Evolutionary conservation across 2,329 filamentous ascomycete species (phyloP).

Genomic region (Apiospora hydei): DNA sequence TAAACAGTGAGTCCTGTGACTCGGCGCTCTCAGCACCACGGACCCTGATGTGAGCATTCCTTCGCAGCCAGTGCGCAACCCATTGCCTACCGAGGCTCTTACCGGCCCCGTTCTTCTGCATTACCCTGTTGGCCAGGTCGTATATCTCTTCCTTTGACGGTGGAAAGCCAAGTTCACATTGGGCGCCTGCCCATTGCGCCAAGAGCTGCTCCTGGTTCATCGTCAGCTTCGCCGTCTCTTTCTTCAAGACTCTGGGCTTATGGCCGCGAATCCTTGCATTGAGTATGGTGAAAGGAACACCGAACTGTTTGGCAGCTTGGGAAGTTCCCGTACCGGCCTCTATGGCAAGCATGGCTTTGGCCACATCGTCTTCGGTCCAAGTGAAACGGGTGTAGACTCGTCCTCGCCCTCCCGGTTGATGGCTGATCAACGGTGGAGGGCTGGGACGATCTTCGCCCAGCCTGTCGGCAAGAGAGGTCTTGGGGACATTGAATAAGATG

Average conservation of each 20-base stretch:
- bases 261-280: conserved; percentile 34
- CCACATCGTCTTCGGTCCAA: conserved; percentile 35
- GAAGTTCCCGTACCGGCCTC: conserved; percentile 28
- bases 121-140: conserved; percentile 33
- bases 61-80: conserved; percentile 38
- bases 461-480: conserved; percentile 34
- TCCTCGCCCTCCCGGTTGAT: conserved; percentile 25
- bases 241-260: conserved; percentile 32
- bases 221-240: conserved; percentile 33
- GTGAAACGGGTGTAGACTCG: conserved; percentile 27
- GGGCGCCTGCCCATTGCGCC: conserved; percentile 37
- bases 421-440: conserved; percentile 28
- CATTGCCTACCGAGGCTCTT: conserved; percentile 38
- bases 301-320: conserved; percentile 35
- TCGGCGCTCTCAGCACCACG: not conserved
- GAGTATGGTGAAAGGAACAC: conserved; percentile 36
- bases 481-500: conserved; percentile 34
- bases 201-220: conserved; percentile 37
- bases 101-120: conserved; percentile 31
- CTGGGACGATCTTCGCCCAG: conserved; percentile 32
- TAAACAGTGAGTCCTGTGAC: not conserved
- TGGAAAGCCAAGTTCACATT: conserved; percentile 35
- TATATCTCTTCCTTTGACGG: conserved; percentile 38
- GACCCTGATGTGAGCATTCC: conserved; percentile 34
- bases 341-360: conserved; percentile 33